Base-by-base conservation (phyloP, 2,329 filamentous ascomycete genomes). In the Alternaria burnsii region DNA sequence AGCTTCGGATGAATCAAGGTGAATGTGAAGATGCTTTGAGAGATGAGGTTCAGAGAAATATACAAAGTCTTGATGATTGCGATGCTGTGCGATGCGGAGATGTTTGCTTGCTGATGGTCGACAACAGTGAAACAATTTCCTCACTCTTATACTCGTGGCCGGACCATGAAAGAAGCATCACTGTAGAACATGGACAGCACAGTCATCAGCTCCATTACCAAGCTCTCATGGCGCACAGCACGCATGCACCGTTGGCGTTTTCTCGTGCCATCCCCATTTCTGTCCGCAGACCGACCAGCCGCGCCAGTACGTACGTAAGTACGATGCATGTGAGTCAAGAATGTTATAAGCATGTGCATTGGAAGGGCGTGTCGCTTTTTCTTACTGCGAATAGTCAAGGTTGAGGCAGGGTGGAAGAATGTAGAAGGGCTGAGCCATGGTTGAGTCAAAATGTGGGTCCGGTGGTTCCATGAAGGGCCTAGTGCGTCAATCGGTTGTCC, bases 351-450 rank as follows among this genome's bases (percentile, higher is more conserved):
- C 26, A 28, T 44, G 34, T 14, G 14, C 2, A 14, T n/a, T 14
- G 7, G 28, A 24, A 59, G 51, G 43, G 56, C n/a, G 56, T 11
- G 20, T 22, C 51, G 26, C 7, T 53, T n/a, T 22, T 40, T 40
- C 10, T 44, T 22, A 16, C 34, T 34, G 48, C 20, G 36, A 55
- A 34, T 16, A 44, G 43, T 0, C 6, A 43, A 7, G 36, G n/a
- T 22, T 5, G 4, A n/a, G n/a, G 11, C 16, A 26, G 41, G 22
- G 32, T 14, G 14, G 24, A 44, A 5, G 18, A 20, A 18, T 46
- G 40, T 43, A 24, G 18, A 41, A 38, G 22, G 38, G 47, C 43
- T 30, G 55, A 43, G 30, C 9, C n/a, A 12, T 24, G 20, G 20
- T 42, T 42, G 40, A 42, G 40, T 42, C 40, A 24, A 42, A 24